Conservation (phyloP, 768 basidiomycete species). For the Serendipita indica region DNA sequence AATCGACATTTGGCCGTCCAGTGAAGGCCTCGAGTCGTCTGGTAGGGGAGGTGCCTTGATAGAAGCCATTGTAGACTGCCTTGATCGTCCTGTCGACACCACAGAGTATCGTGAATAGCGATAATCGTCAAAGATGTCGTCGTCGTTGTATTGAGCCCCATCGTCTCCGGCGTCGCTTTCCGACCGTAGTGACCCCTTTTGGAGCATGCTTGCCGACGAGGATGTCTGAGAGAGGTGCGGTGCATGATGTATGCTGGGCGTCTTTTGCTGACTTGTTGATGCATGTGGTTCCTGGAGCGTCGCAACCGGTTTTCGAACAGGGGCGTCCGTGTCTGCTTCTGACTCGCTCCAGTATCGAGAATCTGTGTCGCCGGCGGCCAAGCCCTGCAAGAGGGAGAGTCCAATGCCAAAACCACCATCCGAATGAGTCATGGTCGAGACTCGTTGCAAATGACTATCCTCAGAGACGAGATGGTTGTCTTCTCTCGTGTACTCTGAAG, state of each 20-base stretch:
- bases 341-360: slow-evolving; percentile 3
- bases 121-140: slow-evolving; percentile 13
- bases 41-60: slow-evolving; percentile 5
- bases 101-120: slow-evolving; percentile 13
- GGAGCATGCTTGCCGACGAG: not conserved
- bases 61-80: not conserved
- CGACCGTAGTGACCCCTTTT: not conserved
- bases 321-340: not conserved
- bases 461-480: not conserved
- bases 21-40: not conserved
- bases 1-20: not conserved
- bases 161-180: slow-evolving; percentile 9
- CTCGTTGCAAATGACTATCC: not conserved
- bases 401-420: slow-evolving; percentile 15
- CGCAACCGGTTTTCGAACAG: not conserved
- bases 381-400: slow-evolving; percentile 12
- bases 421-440: slow-evolving; percentile 5
- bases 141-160: slow-evolving; percentile 10
- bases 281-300: not conserved
- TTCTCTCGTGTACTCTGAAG: slow-evolving; percentile 3
- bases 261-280: not conserved
- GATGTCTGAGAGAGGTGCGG: not conserved
- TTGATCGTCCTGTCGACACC: slow-evolving; percentile 8
- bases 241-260: not conserved
- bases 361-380: slow-evolving; percentile 4